These are phyloP conservation scores for Peronospora destructor DNA, from an alignment of 352 stramenopile species.

Conservation along the genomic window DNA sequence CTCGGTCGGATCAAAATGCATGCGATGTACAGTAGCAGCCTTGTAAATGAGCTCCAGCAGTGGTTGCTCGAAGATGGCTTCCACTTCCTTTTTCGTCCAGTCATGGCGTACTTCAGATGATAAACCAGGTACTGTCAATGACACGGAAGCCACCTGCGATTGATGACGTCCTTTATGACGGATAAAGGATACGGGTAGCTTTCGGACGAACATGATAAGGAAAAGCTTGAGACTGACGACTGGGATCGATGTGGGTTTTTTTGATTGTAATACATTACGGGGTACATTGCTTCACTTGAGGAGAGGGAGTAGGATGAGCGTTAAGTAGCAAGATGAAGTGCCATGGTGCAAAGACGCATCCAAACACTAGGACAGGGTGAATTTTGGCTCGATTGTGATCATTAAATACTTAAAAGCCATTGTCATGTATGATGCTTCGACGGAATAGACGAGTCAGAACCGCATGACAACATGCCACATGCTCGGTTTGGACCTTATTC, in stretches of 20 bases:
- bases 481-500: no score
- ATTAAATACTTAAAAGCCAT: no score
- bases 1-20: constrained; percentile 95
- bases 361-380: no score
- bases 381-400: no score
- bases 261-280: constrained; percentile 19
- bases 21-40: constrained; percentile 93
- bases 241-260: no score
- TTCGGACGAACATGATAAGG: no score
- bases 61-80: constrained; percentile 90
- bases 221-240: no score
- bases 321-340: constrained; percentile 11
- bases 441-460: no score
- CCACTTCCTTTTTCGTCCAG: constrained; percentile 94
- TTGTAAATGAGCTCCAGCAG: constrained; percentile 97
- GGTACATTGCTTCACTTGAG: no score
- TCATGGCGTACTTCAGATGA: constrained; percentile 70
- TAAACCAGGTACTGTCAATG: constrained; percentile 56
- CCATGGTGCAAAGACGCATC: background rate
- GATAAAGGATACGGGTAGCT: background rate
- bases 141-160: constrained; percentile 16
- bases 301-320: no score
- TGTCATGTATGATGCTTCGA: no score
- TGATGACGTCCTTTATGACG: constrained; percentile 21
- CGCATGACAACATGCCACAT: no score